Conservation (phyloP, 306 rosid genomes). For the Lupinus albus region DNA sequence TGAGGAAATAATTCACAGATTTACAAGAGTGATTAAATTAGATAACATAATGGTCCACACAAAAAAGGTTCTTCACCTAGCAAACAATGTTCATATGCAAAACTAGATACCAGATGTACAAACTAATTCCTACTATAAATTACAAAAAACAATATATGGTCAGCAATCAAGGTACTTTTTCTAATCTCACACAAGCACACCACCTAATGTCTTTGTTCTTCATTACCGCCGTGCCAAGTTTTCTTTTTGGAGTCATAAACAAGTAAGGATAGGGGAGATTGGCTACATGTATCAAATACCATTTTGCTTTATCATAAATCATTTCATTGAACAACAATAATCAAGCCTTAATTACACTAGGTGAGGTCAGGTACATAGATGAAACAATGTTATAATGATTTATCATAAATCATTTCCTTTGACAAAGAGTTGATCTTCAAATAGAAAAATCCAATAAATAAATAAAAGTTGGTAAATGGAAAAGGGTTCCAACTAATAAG, state of each 20-base stretch:
- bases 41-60: not conserved
- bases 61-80: not conserved
- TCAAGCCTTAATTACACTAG: no score
- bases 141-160: constrained; percentile 11
- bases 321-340: no score
- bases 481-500: not conserved
- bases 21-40: not conserved
- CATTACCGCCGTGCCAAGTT: no score
- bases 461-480: not conserved
- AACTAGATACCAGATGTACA: constrained; percentile 1
- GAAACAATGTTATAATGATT: no score
- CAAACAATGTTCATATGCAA: constrained; percentile 2
- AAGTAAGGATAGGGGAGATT: no score
- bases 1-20: constrained; percentile 23
- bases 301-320: no score
- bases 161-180: constrained; percentile 10
- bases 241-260: no score
- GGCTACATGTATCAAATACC: no score
- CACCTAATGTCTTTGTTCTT: not conserved
- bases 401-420: no score
- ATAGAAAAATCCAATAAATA: no score
- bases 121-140: constrained; percentile 4
- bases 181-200: not conserved
- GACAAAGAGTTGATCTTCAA: no score
- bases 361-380: no score